phyloP scores from a whole-genome alignment of 192 early-diverging fungal genomes.

The Glomus cerebriforme region DNA sequence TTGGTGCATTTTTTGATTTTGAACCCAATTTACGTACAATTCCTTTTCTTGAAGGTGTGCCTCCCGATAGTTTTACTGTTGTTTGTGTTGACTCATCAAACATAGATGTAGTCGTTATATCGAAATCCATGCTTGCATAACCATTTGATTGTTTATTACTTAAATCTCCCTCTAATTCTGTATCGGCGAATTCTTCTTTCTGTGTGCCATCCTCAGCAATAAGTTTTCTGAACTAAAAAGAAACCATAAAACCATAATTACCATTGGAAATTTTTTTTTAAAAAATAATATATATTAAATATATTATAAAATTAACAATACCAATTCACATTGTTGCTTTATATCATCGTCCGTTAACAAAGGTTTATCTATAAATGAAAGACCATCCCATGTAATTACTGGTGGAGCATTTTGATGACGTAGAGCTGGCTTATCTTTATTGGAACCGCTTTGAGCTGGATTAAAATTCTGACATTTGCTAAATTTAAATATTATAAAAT shows the following conservation, averaged over 20 bases:
- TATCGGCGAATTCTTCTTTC: constrained; percentile 16
- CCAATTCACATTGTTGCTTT: constrained; percentile 37
- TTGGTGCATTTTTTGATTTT: neutral
- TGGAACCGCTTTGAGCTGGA: constrained; percentile 45
- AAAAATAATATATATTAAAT: neutral
- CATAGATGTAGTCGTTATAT: neutral
- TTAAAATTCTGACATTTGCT: constrained; percentile 50
- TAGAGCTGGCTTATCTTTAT: constrained; percentile 60
- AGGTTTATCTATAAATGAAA: constrained; percentile 41
- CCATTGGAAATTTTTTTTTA: neutral
- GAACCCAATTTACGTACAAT: constrained; percentile 12
- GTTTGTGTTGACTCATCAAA: neutral
- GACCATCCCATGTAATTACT: constrained; percentile 40
- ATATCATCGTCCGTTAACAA: constrained; percentile 31
- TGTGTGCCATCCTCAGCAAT: constrained; percentile 30
- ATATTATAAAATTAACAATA: neutral
- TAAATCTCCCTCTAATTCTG: constrained; percentile 1
- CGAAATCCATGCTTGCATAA: constrained; percentile 1
- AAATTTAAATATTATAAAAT: neutral
- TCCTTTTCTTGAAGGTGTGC: neutral
- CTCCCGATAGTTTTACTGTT: neutral
- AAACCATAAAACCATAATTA: neutral
- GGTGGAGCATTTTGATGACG: constrained; percentile 42
- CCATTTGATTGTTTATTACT: neutral
- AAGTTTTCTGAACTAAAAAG: constrained; percentile 25